Evolutionary conservation across 495 filamentous ascomycete genomes (phyloP).

Genomic region (Penicillium paxilli): DNA sequence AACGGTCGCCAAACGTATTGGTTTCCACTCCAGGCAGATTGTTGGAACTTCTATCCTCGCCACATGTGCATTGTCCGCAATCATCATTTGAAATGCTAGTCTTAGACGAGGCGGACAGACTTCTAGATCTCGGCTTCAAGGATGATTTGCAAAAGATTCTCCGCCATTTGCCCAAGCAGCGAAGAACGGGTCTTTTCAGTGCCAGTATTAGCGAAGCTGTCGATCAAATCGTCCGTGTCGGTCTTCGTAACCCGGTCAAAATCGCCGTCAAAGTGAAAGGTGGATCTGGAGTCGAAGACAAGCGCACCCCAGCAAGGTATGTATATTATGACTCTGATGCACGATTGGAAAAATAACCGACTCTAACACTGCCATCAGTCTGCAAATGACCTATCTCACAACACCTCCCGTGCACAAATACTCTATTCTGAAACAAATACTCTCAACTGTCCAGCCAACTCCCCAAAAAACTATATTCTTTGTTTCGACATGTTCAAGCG

Average conservation of each 20-base stretch:
- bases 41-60: slow-evolving; percentile 84
- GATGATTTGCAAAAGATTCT: slow-evolving; percentile 86
- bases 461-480: slow-evolving; percentile 89
- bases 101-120: slow-evolving; percentile 89
- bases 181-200: slow-evolving; percentile 90
- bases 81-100: slow-evolving; percentile 89
- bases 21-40: slow-evolving; percentile 88
- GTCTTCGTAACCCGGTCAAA: slow-evolving; percentile 90
- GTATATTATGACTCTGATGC: neutral
- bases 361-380: slow-evolving; percentile 29
- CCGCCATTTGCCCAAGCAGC: slow-evolving; percentile 82
- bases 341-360: neutral
- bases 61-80: slow-evolving; percentile 83
- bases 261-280: slow-evolving; percentile 88
- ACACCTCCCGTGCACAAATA: slow-evolving; percentile 75
- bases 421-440: slow-evolving; percentile 67
- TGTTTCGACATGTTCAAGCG: slow-evolving; percentile 90
- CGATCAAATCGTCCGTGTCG: slow-evolving; percentile 87
- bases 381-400: slow-evolving; percentile 89
- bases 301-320: slow-evolving; percentile 77
- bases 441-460: slow-evolving; percentile 64
- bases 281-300: slow-evolving; percentile 71
- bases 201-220: slow-evolving; percentile 91
- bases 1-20: slow-evolving; percentile 78
- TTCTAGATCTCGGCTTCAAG: slow-evolving; percentile 95